A percentile compares a stretch with the other conserved stretches of the same genome.
Evolutionary conservation across 805 yeast species (phyloP).

Genomic region (Metschnikowia bowlesiae): DNA sequence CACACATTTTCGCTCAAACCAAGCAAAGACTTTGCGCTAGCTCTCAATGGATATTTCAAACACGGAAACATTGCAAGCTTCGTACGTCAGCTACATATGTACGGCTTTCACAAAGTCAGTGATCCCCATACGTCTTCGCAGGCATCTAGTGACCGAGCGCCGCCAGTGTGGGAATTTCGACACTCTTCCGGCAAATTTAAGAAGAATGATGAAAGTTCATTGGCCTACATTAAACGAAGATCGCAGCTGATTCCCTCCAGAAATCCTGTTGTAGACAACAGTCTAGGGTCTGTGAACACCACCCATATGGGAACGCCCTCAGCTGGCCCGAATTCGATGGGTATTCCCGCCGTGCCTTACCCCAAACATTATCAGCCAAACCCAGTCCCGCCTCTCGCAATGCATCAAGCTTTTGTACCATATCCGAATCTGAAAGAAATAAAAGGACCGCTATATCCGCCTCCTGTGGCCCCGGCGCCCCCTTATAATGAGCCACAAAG

Average conservation of each 20-base stretch:
- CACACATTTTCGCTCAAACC: slow-evolving; percentile 64
- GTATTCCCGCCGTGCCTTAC: neutral
- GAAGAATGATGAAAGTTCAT: slow-evolving; percentile 42
- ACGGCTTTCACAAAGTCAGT: slow-evolving; percentile 84
- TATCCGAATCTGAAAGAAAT: neutral
- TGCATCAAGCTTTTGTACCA: neutral
- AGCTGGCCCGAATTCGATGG: neutral
- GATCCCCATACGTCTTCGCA: slow-evolving; percentile 28
- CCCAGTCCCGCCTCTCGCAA: neutral
- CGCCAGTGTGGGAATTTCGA: slow-evolving; percentile 53
- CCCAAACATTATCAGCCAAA: neutral
- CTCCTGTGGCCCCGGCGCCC: neutral
- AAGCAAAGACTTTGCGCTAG: slow-evolving; percentile 56
- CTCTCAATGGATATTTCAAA: slow-evolving; percentile 73
- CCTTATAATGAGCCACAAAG: neutral
- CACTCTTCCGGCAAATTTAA: slow-evolving; percentile 49
- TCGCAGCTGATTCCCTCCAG: slow-evolving; percentile 31
- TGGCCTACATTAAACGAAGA: slow-evolving; percentile 46
- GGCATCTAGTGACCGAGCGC: slow-evolving; percentile 16
- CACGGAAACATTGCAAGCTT: slow-evolving; percentile 92
- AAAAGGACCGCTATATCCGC: neutral
- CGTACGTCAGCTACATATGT: slow-evolving; percentile 93
- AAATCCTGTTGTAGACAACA: neutral
- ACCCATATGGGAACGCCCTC: neutral
- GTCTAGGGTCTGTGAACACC: neutral